Base-by-base conservation (phyloP, 805 yeast genomes). In the Starmerella bombicola region DNA sequence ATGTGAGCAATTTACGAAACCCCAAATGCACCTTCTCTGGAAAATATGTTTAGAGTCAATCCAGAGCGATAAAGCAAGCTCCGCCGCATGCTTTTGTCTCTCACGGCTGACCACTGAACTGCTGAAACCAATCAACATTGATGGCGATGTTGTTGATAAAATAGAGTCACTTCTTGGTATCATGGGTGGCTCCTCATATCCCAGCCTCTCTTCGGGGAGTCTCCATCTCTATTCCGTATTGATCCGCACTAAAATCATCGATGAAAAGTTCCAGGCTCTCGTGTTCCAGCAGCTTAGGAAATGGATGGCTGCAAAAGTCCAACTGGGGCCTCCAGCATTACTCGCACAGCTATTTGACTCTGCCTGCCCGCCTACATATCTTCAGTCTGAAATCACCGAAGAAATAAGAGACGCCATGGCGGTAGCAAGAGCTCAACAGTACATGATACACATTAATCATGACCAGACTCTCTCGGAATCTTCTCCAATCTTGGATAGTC, bases 41-140 rank as follows among this genome's bases (percentile, higher is more conserved):
- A 25, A 36, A 2, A 19, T 41, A 5, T 29, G 43, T 3, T 3
- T 25, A 12, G 33, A 30, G 13, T 28, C 21, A 22, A 3, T 34
- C 2, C 33, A 18, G 17, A 19, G 22, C 8, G 21, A 10, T 3
- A 3, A 9, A 8, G 25, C 30, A n/a, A 21, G 40, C 8, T 36
- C 47, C 2, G 43, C 37, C 7, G 50, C 50, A 3, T 35, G 44
- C 24, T 41, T 37, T 32, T 36, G 43, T 15, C 29, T 47, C 3
- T 20, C 48, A 1, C 21, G 7, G 20, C 22, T 35, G 10, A 19
- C 40, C 1, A 10, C 26, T 1, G 8, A 13, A 15, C 33, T 44
- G 6, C 19, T 30, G 10, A 12, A 19, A 2, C 42, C 41, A 1
- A 33, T 18, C 5, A 12, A 17, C 4, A 21, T 43, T 3, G 47